Percentiles rank a stretch among this genome's conserved stretches.
These are phyloP conservation scores for Colletotrichum sp. DNA, from an alignment of 2,329 filamentous ascomycete genomes.

Conservation along the genomic window DNA sequence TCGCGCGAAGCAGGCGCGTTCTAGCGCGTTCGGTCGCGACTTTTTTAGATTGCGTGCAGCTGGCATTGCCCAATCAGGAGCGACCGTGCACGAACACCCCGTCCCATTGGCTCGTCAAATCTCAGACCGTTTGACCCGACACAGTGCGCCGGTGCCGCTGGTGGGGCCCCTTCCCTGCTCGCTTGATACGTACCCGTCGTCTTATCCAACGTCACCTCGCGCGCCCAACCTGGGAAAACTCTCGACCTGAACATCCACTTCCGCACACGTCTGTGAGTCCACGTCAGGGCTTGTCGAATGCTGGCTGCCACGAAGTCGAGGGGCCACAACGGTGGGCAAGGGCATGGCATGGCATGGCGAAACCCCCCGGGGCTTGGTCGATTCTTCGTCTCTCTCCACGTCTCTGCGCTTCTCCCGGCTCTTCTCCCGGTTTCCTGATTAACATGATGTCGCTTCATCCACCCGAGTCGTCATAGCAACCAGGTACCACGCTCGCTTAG, in stretches of 20 bases:
- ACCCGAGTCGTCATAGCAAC: conserved; percentile 8
- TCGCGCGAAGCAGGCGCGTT: conserved; percentile 11
- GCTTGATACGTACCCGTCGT: conserved; percentile 6
- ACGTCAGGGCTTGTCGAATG: not conserved
- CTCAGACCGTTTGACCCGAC: not conserved
- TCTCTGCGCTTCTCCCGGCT: not conserved
- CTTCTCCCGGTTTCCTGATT: not conserved
- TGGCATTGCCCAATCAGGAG: not conserved
- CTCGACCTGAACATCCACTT: not conserved
- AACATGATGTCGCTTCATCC: not conserved
- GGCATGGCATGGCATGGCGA: not conserved
- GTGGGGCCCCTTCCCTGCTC: not conserved
- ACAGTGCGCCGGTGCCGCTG: not conserved
- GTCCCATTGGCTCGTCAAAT: not conserved
- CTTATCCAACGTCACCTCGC: conserved; percentile 4
- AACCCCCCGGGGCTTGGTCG: not conserved
- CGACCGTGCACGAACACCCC: not conserved
- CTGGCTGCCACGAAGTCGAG: not conserved
- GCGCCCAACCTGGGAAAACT: not conserved
- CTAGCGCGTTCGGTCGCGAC: not conserved
- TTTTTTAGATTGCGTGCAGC: conserved; percentile 11
- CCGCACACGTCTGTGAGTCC: not conserved
- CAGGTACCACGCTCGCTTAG: not conserved
- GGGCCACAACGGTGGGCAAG: not conserved
- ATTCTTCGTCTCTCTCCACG: not conserved